Conservation (phyloP, 2,329 filamentous ascomycete species). For the Phialophora macrospora region DNA sequence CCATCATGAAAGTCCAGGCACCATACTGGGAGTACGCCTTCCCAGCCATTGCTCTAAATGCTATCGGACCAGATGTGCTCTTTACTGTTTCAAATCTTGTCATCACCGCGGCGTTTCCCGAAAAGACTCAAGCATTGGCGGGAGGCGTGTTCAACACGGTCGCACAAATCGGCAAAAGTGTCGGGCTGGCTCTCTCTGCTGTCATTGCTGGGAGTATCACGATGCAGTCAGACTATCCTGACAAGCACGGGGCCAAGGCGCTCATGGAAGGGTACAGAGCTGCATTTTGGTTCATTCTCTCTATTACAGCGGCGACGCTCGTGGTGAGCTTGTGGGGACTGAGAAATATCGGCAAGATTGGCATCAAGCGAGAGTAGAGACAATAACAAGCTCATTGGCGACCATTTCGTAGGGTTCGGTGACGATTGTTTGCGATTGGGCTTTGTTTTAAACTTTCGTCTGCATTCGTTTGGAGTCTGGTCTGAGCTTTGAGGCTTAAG, state of each 20-base stretch:
- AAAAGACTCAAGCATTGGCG: slow-evolving; percentile 62
- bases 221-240: slow-evolving; percentile 39
- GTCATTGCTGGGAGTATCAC: slow-evolving; percentile 54
- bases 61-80: slow-evolving; percentile 45
- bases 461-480: not conserved
- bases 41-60: slow-evolving; percentile 43
- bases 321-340: slow-evolving; percentile 47
- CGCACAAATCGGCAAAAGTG: slow-evolving; percentile 60
- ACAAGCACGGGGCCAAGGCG: slow-evolving; percentile 38
- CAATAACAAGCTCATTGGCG: not conserved
- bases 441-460: not conserved
- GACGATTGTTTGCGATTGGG: not conserved
- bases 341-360: slow-evolving; percentile 55
- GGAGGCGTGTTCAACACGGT: slow-evolving; percentile 67
- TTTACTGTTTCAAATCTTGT: slow-evolving; percentile 62
- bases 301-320: slow-evolving; percentile 48
- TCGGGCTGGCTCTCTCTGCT: slow-evolving; percentile 59
- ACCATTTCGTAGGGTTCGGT: not conserved
- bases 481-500: not conserved
- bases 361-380: slow-evolving; percentile 49
- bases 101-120: slow-evolving; percentile 60
- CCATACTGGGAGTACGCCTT: slow-evolving; percentile 60
- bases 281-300: slow-evolving; percentile 60
- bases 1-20: slow-evolving; percentile 51
- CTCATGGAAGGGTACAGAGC: slow-evolving; percentile 60